A percentile compares a stretch with the other conserved stretches of the same genome.
Evolutionary conservation across 805 yeast species (phyloP).

Genomic region (Lipomyces orientalis): DNA sequence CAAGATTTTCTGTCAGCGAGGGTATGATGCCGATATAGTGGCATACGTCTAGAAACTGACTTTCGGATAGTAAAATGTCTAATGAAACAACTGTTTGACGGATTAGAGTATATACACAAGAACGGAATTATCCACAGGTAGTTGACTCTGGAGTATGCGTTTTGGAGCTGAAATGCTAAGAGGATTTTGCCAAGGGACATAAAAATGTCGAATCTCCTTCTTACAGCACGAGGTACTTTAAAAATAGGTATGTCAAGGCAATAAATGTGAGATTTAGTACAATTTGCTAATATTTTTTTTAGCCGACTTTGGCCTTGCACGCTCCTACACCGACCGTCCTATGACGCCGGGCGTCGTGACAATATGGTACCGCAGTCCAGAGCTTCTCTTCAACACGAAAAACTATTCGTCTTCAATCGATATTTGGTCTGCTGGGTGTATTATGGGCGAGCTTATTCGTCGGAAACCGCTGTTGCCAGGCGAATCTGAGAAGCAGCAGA

Average conservation of each 20-base stretch:
- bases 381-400: constrained; percentile 83
- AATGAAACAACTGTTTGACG: constrained; percentile 29
- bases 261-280: no score
- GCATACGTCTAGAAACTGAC: background rate
- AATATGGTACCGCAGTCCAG: constrained; percentile 97
- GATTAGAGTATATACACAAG: constrained; percentile 31
- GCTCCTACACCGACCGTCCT: constrained; percentile 37
- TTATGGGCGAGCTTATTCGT: constrained; percentile 77
- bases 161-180: background rate
- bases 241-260: constrained; percentile 27
- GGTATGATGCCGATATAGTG: constrained; percentile 5
- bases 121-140: constrained; percentile 29
- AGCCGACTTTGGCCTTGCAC: constrained; percentile 44
- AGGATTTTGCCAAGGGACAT: constrained; percentile 18
- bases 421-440: constrained; percentile 96
- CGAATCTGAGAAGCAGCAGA: constrained; percentile 80
- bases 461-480: constrained; percentile 82
- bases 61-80: constrained; percentile 25
- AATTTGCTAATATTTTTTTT: background rate
- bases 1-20: constrained; percentile 27
- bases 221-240: constrained; percentile 27
- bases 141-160: background rate
- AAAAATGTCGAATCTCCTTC: constrained; percentile 34
- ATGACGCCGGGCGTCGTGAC: constrained; percentile 66
- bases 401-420: constrained; percentile 88